Base-by-base conservation (phyloP, 1,139 yeast species). In the Yamadazyma sp. region DNA sequence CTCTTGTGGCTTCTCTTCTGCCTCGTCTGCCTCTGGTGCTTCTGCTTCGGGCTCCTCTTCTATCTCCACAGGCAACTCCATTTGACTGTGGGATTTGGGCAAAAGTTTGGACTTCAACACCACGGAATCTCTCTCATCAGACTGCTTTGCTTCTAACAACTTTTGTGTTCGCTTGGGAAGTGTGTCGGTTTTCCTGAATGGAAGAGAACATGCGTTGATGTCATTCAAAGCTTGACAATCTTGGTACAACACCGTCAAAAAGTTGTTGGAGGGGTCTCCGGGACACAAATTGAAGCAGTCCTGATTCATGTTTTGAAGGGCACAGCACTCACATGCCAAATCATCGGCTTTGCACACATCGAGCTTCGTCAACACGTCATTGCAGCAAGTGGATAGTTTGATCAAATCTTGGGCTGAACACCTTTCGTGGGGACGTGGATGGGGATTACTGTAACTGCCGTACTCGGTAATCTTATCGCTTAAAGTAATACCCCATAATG, bases 271-370 rank as follows among this genome's bases (percentile, higher is more conserved):
- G 1, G 73, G 74, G 39, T 72, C 68, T 28, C 72, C 73, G 15
- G 76, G 76, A 48, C 80, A 75, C 39, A 74, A 54, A 14, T 65
- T 68, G 48, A 68, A 73, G 50, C 80, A 74, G 26, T 63, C 64
- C 34, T 57, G 60, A 26, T 66, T 60, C 56, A 74, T 63, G 39
- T 69, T 65, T 50, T 74, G 80, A 29, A 76, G 56, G 8, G 80
- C 79, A 56, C 80, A 74, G 47, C 81, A 75, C 45, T 74, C 79
- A 53, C 80, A 76, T 2, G 78, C 78, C 46, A 72, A 57, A 53
- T 75, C 80, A 46, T 71, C 73, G 3, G 78, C 70, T 47, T 70
- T 69, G 45, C 81, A 76, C 38, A 62, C 69, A 45, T 73, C 77
- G 34, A 75, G 58, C 43, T 60, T 67, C 29, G 61, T 50, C 24